These are phyloP conservation scores for Verticillium alfalfae DNA, from an alignment of 2,329 filamentous ascomycete species.

Conservation along the genomic window DNA sequence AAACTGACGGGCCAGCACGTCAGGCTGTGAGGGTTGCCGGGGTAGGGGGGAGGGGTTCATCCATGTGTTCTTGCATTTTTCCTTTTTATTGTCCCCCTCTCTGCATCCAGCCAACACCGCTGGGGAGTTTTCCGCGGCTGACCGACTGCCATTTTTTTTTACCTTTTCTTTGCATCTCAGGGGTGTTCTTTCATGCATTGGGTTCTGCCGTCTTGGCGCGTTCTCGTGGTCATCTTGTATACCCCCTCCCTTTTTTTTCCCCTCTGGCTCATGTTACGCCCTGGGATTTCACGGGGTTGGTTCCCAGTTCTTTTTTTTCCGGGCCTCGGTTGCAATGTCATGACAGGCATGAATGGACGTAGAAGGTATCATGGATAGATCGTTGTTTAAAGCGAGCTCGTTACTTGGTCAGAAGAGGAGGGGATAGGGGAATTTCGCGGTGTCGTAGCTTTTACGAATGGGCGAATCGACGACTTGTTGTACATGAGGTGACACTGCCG, in stretches of 20 bases:
- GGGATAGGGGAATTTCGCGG: not conserved
- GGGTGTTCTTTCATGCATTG: not conserved
- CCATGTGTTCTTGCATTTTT: too few species aligned
- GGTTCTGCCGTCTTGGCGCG: not conserved
- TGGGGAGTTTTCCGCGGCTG: not conserved
- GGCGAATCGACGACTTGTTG: not conserved
- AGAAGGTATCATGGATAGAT: not conserved
- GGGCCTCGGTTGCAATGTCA: not conserved
- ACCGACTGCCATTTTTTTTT: not conserved
- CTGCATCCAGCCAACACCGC: not conserved
- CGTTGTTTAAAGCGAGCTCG: not conserved
- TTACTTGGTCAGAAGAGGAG: not conserved
- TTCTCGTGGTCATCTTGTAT: not conserved
- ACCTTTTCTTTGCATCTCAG: not conserved
- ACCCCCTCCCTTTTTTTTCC: not conserved
- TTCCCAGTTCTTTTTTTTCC: not conserved
- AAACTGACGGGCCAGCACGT: constrained; percentile 58
- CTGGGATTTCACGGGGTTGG: not conserved
- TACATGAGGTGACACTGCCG: not conserved
- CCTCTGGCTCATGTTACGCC: too few species aligned
- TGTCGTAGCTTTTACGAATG: not conserved
- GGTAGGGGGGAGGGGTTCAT: too few species aligned
- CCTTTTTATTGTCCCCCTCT: not conserved
- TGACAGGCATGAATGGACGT: not conserved
- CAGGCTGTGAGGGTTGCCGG: constrained; percentile 35